phyloP scores from a whole-genome alignment of 148 eudicot species.

The Cornus suecica region DNA sequence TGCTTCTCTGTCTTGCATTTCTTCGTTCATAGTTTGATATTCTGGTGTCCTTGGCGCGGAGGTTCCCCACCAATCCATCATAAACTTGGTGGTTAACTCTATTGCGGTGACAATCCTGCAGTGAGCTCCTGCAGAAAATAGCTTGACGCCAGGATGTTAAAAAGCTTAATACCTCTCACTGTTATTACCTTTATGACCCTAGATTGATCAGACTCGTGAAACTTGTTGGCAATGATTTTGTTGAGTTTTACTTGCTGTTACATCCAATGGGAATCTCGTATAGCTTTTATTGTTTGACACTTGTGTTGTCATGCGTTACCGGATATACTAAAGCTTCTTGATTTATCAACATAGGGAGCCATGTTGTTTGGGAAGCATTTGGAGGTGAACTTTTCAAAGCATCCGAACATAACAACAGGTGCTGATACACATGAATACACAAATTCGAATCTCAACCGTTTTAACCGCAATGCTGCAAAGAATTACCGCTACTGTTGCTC shows the following conservation, averaged over 20 bases:
- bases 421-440: slow-evolving; percentile 83
- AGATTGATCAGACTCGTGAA: too few relatives aligned
- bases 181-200: too few relatives aligned
- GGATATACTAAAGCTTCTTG: neutral
- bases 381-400: slow-evolving; percentile 90
- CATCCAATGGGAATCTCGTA: neutral
- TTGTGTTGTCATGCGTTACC: neutral
- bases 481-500: slow-evolving; percentile 95
- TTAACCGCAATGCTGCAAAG: slow-evolving; percentile 86
- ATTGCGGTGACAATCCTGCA: too few relatives aligned
- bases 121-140: too few relatives aligned
- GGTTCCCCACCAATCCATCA: too few relatives aligned
- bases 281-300: neutral
- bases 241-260: neutral
- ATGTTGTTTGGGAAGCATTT: slow-evolving; percentile 78
- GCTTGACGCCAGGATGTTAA: too few relatives aligned
- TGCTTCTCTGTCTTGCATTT: too few relatives aligned
- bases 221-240: too few relatives aligned
- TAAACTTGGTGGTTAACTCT: too few relatives aligned
- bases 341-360: slow-evolving; percentile 58
- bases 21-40: too few relatives aligned
- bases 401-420: slow-evolving; percentile 78
- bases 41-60: too few relatives aligned
- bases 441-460: slow-evolving; percentile 91
- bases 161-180: too few relatives aligned